These are phyloP conservation scores for Rhodotorula graminis DNA, from an alignment of 768 basidiomycete genomes.

Conservation along the genomic window DNA sequence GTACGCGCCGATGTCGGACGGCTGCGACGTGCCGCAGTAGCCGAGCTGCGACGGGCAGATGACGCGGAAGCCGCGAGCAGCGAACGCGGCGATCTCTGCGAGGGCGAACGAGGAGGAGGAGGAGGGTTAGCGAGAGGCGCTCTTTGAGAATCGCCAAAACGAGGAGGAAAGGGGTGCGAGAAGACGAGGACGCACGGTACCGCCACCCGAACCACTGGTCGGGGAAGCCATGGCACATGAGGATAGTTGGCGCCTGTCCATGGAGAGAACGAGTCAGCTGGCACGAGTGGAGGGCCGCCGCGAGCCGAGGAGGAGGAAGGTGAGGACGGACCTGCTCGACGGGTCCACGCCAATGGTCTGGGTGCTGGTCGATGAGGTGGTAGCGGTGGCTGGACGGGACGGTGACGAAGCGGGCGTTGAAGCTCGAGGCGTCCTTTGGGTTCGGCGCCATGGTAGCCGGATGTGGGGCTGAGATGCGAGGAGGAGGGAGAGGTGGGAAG, in stretches of 20 bases:
- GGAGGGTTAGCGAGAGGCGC: too few species aligned
- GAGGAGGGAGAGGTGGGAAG: neutral
- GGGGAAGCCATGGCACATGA: slow-evolving; percentile 34
- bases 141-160: too few species aligned
- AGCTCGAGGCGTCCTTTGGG: slow-evolving; percentile 16
- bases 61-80: slow-evolving; percentile 19
- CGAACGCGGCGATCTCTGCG: slow-evolving; percentile 29
- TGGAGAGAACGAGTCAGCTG: too few species aligned
- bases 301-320: too few species aligned
- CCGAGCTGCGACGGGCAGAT: slow-evolving; percentile 29
- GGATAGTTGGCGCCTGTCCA: slow-evolving; percentile 15
- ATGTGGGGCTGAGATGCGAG: too few species aligned
- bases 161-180: too few species aligned
- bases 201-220: slow-evolving; percentile 37
- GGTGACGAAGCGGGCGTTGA: slow-evolving; percentile 31
- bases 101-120: neutral
- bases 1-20: slow-evolving; percentile 12
- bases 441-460: neutral
- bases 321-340: neutral
- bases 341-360: neutral
- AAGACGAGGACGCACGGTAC: slow-evolving; percentile 33
- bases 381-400: slow-evolving; percentile 24
- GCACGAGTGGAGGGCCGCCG: too few species aligned
- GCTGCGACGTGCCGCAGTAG: slow-evolving; percentile 10
- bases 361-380: slow-evolving; percentile 31